Percentiles rank a stretch among this genome's conserved stretches.
These are phyloP conservation scores for Arthrocladium fulminans DNA, from an alignment of 2,329 filamentous ascomycete genomes.

Conservation along the genomic window DNA sequence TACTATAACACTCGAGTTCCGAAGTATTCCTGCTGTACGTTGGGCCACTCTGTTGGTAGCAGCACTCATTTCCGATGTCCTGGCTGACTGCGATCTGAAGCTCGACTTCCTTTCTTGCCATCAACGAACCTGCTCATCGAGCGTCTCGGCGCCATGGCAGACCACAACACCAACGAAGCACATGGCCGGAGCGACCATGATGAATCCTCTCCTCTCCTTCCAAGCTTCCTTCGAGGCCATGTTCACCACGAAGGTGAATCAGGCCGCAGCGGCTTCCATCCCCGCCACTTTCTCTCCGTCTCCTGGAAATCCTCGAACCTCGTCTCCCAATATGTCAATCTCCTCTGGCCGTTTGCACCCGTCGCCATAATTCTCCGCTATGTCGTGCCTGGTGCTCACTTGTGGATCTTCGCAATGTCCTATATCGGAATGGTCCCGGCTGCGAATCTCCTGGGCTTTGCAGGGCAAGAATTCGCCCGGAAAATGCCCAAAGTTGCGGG, in stretches of 20 bases:
- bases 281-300: conserved; percentile 54
- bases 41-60: too few species aligned
- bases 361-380: conserved; percentile 57
- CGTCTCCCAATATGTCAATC: conserved; percentile 55
- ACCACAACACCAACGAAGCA: background rate
- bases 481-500: conserved; percentile 63
- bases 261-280: conserved; percentile 56
- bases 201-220: conserved; percentile 4
- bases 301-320: conserved; percentile 55
- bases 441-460: conserved; percentile 66
- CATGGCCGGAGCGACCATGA: too few species aligned
- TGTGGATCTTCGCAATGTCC: conserved; percentile 58
- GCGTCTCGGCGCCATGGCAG: too few species aligned
- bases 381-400: conserved; percentile 40
- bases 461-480: conserved; percentile 59
- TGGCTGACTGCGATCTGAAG: too few species aligned
- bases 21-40: too few species aligned
- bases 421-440: conserved; percentile 70
- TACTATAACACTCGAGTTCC: too few species aligned
- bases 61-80: too few species aligned
- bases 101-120: too few species aligned
- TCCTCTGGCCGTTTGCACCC: conserved; percentile 66
- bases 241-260: conserved; percentile 51
- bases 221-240: background rate
- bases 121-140: too few species aligned